Evolutionary conservation across 2,329 filamentous ascomycete species (phyloP).

Genomic region (Fusarium denticulatum): DNA sequence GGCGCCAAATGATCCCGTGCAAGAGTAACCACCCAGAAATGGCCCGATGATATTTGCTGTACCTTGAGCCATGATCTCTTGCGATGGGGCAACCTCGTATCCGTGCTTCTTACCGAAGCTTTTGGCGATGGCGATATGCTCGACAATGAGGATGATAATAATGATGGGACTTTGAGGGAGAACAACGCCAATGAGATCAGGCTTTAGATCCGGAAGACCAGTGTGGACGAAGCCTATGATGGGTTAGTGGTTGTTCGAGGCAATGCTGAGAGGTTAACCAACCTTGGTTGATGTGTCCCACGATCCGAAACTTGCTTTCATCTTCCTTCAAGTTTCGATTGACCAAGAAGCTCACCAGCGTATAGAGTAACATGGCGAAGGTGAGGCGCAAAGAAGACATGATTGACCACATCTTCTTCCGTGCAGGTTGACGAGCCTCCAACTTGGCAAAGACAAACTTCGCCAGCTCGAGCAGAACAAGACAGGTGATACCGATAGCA

Average conservation of each 20-base stretch:
- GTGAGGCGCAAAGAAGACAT: conserved; percentile 77
- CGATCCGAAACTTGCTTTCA: conserved; percentile 67
- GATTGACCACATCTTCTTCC: conserved; percentile 76
- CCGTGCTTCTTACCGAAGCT: conserved; percentile 83
- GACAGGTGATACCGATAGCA: conserved; percentile 75
- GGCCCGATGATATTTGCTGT: conserved; percentile 79
- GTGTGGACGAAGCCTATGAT: background rate
- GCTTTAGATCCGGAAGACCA: conserved; percentile 63
- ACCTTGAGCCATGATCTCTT: conserved; percentile 82
- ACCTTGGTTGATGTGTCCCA: conserved; percentile 73
- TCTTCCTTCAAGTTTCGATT: conserved; percentile 63
- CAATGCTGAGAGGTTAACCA: background rate
- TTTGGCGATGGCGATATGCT: conserved; percentile 86
- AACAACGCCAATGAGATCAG: conserved; percentile 65
- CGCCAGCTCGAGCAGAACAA: conserved; percentile 69
- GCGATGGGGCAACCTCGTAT: conserved; percentile 81
- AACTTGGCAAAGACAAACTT: conserved; percentile 66
- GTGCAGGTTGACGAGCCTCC: conserved; percentile 68
- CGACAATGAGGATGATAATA: conserved; percentile 80
- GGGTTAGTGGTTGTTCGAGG: conserved; percentile 9
- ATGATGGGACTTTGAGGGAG: conserved; percentile 73
- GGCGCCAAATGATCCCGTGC: conserved; percentile 64
- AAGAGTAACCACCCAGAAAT: conserved; percentile 69
- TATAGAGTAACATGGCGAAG: conserved; percentile 80
- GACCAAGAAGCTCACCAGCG: conserved; percentile 75